Evolutionary conservation across 768 basidiomycete genomes (phyloP), one percentile per base, ranked within the genome.

Genomic region (Tephrocybe sp.): DNA sequence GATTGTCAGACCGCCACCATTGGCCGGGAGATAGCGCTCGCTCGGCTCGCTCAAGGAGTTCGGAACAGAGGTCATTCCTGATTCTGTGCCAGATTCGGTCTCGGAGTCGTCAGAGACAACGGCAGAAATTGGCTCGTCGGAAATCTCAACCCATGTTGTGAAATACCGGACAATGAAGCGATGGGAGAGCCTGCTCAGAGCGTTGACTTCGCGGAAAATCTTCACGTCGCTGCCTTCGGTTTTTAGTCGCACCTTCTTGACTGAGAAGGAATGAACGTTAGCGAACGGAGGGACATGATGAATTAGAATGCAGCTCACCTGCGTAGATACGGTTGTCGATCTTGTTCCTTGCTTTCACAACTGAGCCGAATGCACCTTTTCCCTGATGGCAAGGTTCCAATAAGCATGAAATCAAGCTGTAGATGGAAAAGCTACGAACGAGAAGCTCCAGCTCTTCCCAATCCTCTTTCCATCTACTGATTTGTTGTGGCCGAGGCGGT

Each of bases 401-500:
- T 12, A 26, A 37, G 47, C 21, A 20, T 18, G 3, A 24, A 45
- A 33, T 11, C 5, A 40, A 34, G 47, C 4, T 4, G 11, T 24
- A 51, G 23, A 14, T 15, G 38, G 8, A 28, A 12, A 20, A 32
- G 10, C 28, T 17, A 60, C 76, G 30, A 61, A 86, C 92, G 61
- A 96, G 62, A 26, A 93, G 73, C 63, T 96, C 94, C 8, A 97
- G 71, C 64, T 96, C 93, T 62, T 95, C 92, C 85, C 91, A 98
- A 59, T 98, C 94, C 48, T 91, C 87, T 60, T 90, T 89, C 84
- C 93, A 98, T 52, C 94, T 72, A 60, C 92, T 94, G 2, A 78
- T 66, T 14, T 84, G 81, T 25, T 80, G 74, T 23, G 77, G 65
- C 21, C 67, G 64, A 14, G 62, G 58, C 3, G 78, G 73, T 55